phyloP scores from a whole-genome alignment of 116 monocot species.

The Iris pallida region DNA sequence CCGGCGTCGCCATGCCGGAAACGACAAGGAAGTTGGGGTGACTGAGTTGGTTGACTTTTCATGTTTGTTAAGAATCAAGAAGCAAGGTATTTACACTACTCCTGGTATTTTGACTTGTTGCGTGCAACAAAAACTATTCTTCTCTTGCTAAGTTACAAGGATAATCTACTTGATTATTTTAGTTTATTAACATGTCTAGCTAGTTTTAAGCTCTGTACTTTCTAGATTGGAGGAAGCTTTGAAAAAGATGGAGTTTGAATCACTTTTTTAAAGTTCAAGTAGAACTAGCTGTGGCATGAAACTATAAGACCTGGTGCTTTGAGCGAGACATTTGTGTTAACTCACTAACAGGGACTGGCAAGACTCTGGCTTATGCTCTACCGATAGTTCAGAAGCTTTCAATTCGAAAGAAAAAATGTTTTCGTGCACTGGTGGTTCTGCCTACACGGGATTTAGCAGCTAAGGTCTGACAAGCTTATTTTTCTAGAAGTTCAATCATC shows the following conservation, averaged over 20 bases:
- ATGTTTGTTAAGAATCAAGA: too few species aligned
- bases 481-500: background rate
- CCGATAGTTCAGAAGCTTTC: conserved; percentile 88
- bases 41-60: too few species aligned
- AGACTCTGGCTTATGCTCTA: conserved; percentile 92
- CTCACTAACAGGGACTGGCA: conserved; percentile 96
- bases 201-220: background rate
- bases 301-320: conserved; percentile 89
- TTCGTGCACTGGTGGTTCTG: conserved; percentile 80
- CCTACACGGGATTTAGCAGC: conserved; percentile 87
- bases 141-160: too few species aligned
- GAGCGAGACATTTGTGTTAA: conserved; percentile 95
- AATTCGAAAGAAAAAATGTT: conserved; percentile 51
- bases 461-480: conserved; percentile 35
- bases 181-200: background rate
- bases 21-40: too few species aligned
- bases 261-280: conserved; percentile 93
- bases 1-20: too few species aligned
- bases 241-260: conserved; percentile 48
- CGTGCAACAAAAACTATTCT: too few species aligned
- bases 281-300: conserved; percentile 81
- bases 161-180: background rate
- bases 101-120: too few species aligned
- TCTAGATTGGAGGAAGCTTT: conserved; percentile 67
- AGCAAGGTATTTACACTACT: too few species aligned